phyloP scores from a whole-genome alignment of 192 early-diverging fungal species.

The Backusella tuberculispora region DNA sequence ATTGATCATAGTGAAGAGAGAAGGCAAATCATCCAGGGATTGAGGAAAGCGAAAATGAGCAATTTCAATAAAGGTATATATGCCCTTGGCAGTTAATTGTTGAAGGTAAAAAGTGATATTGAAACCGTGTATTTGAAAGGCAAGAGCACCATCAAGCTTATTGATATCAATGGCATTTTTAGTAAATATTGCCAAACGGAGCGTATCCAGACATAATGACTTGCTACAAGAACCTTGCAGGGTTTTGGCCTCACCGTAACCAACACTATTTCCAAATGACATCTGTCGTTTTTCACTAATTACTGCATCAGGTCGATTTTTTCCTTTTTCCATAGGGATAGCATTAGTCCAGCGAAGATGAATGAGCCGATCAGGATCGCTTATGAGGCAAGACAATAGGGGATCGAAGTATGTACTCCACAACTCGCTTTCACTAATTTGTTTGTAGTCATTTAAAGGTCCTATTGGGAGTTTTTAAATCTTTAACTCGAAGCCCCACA shows the following conservation, averaged over 20 bases:
- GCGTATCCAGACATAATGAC: constrained; percentile 15
- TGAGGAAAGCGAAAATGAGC: constrained; percentile 22
- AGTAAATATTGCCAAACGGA: constrained; percentile 27
- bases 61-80: constrained; percentile 34
- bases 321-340: constrained; percentile 22
- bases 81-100: constrained; percentile 23
- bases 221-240: constrained; percentile 1
- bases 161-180: constrained; percentile 35
- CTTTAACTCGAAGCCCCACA: constrained; percentile 23
- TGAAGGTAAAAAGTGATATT: constrained; percentile 26
- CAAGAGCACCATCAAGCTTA: constrained; percentile 20
- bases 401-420: constrained; percentile 33
- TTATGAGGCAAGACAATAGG: constrained; percentile 15
- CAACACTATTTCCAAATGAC: constrained; percentile 19
- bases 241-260: constrained; percentile 30
- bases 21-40: constrained; percentile 23
- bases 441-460: constrained; percentile 20
- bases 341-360: constrained; percentile 28
- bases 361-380: constrained; percentile 28
- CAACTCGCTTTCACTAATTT: constrained; percentile 30
- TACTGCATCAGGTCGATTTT: constrained; percentile 26
- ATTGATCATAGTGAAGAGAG: constrained; percentile 26
- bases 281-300: constrained; percentile 24
- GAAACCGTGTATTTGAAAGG: constrained; percentile 31
- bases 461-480: constrained; percentile 26